A percentile compares a stretch with the other conserved stretches of the same genome.
Evolutionary conservation across 1,284 basidiomycete species (phyloP).

Genomic region (Cryptococcus sp.): DNA sequence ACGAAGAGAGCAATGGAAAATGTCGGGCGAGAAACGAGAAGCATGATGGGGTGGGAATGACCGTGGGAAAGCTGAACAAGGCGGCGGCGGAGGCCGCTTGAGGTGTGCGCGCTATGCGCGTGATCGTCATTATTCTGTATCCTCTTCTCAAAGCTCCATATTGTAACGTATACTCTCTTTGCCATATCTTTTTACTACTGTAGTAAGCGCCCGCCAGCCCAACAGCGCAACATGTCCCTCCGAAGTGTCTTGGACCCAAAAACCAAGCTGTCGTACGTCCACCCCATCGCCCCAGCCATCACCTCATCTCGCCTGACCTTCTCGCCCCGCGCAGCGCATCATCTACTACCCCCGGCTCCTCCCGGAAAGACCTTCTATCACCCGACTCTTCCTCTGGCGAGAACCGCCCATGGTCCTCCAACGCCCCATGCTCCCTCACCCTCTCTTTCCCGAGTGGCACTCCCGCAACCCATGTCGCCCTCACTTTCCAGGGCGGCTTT

Average conservation of each 20-base stretch:
- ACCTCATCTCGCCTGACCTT: background rate
- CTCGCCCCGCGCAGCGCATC: constrained; percentile 20
- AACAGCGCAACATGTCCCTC: constrained; percentile 1
- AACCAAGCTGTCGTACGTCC: constrained; percentile 26
- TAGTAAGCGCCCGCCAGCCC: no score
- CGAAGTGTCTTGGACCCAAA: constrained; percentile 12
- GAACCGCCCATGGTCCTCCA: constrained; percentile 31
- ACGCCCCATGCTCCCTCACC: constrained; percentile 37
- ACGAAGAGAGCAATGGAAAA: no score
- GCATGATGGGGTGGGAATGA: no score
- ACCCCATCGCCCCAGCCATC: background rate
- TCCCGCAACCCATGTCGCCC: constrained; percentile 34
- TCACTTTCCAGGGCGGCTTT: constrained; percentile 52
- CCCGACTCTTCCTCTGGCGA: constrained; percentile 19
- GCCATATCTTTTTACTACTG: no score
- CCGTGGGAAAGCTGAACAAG: no score
- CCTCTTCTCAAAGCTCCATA: no score
- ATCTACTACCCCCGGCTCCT: constrained; percentile 27
- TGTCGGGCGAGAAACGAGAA: no score
- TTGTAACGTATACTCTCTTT: no score
- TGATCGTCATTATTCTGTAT: no score
- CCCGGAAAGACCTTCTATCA: constrained; percentile 26
- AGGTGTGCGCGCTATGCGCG: no score
- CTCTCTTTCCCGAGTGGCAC: constrained; percentile 38
- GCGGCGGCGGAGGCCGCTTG: no score